Evolutionary conservation across 306 rosid species (phyloP), one percentile per base, ranked within the genome.

Genomic region (Hylodesmum podocarpum): DNA sequence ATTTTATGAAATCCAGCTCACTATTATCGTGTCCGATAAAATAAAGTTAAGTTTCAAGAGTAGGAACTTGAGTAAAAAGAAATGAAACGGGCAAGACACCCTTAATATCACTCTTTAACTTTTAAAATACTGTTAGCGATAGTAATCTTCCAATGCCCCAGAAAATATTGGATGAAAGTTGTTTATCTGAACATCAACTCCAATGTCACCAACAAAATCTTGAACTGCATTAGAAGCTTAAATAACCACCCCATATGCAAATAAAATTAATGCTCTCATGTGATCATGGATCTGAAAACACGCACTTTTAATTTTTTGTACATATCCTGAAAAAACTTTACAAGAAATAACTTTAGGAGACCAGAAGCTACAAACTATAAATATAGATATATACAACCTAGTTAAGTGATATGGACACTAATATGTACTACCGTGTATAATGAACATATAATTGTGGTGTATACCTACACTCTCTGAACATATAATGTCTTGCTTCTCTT

Each of bases 391-490:
- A 62, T 21, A 27, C 2, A 27, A 24, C 14, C 15, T 7, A 29
- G 72, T 66, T 55, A 66, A 44, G 46, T 27, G 24, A 40, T 24
- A 40, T 40, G 7, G 8, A 67, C 40, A 44, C 46, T 28, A 43
- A 66, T 43, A 43, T n/a, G n/a, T 41, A 66, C 19, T 25, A 31
- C 33, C 51, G 21, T 66, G 54, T 41, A 55, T 41, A 43, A 66
- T 25, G 53, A 66, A 12, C 25, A 64, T 64, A 67, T 67, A 67
- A 25, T 18, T 67, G 27, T 27, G 41, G 27, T 27, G 41, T 63
- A 47, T 69, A 33, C 75, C 75, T 69, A 29, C 31, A n/a, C 61
- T 47, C 44, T 11, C 18, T n/a, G n/a, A n/a, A n/a, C n/a, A 50
- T 51, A 21, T 33, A 34, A 36, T 70, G 65, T 71, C 50, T 36